Evolutionary conservation across 2,329 filamentous ascomycete genomes (phyloP).

Genomic region (Rutstroemia sp.): DNA sequence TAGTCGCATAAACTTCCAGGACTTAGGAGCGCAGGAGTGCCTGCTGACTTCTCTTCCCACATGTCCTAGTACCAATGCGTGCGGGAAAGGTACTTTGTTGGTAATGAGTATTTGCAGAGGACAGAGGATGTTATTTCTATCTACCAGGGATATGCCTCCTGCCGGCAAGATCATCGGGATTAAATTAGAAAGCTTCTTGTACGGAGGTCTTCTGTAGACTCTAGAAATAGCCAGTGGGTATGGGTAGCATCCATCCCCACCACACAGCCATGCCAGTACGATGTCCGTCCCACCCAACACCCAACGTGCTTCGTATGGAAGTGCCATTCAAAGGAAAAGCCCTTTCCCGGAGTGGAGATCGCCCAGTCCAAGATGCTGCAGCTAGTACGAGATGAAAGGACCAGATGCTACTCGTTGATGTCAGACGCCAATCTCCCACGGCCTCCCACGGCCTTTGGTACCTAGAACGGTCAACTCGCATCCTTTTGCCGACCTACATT

Average conservation of each 20-base stretch:
- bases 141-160: not conserved
- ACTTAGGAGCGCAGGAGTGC: not conserved
- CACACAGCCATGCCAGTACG: not conserved
- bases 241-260: not conserved
- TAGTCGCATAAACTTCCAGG: not conserved
- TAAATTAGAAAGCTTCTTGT: not conserved
- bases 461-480: slow-evolving; percentile 1
- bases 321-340: not conserved
- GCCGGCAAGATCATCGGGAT: not conserved
- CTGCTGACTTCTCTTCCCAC: slow-evolving; percentile 3
- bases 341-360: not conserved
- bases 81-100: not conserved
- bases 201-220: no score
- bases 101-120: not conserved
- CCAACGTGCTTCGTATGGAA: not conserved
- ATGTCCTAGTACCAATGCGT: not conserved
- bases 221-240: not conserved
- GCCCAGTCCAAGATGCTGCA: not conserved
- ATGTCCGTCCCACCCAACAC: not conserved
- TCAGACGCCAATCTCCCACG: not conserved
- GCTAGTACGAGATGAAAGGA: not conserved
- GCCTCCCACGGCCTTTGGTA: not conserved
- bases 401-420: not conserved
- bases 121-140: not conserved
- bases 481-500: not conserved